These are phyloP conservation scores for Pseudogymnoascus sp. DNA, from an alignment of 2,329 filamentous ascomycete species.

Conservation along the genomic window DNA sequence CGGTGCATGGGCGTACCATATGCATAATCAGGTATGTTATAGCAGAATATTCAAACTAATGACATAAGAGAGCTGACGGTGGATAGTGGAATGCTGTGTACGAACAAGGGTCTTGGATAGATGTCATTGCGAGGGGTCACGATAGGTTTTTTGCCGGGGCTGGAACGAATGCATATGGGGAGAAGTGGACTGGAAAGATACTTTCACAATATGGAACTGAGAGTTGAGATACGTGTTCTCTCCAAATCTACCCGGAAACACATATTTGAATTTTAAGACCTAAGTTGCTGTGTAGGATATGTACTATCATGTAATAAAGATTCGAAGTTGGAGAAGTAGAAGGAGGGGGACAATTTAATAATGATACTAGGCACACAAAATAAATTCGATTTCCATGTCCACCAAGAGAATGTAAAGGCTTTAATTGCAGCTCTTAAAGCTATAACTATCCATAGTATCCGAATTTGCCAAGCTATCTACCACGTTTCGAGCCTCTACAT, in stretches of 20 bases:
- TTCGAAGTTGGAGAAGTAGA: not conserved
- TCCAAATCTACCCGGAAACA: not conserved
- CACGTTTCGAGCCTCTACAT: not conserved
- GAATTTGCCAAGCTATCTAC: not conserved
- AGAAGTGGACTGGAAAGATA: not conserved
- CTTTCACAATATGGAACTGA: not conserved
- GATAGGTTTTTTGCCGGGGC: not conserved
- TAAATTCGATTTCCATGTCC: not conserved
- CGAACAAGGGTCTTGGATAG: not conserved
- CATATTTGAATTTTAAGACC: not conserved
- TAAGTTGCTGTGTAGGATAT: not conserved
- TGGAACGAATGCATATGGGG: slow-evolving; percentile 3
- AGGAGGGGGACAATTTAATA: not conserved
- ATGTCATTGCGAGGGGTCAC: not conserved
- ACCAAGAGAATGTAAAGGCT: not conserved
- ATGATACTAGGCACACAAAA: not conserved
- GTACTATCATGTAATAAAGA: not conserved
- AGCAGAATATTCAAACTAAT: not conserved
- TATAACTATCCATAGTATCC: too few species aligned
- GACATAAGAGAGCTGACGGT: not conserved
- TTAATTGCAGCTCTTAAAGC: too few species aligned
- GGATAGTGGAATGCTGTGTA: slow-evolving; percentile 1
- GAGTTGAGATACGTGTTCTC: not conserved
- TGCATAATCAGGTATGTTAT: not conserved
- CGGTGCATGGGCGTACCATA: slow-evolving; percentile 5